These are phyloP conservation scores for Rhizopus arrhizus DNA, from an alignment of 371 early-diverging fungal species.

Conservation along the genomic window DNA sequence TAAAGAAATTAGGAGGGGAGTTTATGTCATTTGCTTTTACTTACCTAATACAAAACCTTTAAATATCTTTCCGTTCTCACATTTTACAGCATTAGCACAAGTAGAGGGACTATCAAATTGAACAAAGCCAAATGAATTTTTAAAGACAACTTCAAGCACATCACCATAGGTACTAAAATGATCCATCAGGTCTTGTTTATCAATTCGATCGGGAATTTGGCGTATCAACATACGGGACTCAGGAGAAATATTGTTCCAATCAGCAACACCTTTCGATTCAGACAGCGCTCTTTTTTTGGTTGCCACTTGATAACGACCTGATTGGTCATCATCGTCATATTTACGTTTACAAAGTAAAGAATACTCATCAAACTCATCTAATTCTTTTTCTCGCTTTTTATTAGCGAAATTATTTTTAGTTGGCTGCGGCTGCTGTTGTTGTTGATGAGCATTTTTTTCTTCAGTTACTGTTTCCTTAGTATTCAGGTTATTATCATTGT, in stretches of 20 bases:
- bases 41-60: slow-evolving; percentile 43
- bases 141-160: slow-evolving; percentile 42
- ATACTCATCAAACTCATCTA: slow-evolving; percentile 56
- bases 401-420: not conserved
- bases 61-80: slow-evolving; percentile 40
- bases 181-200: slow-evolving; percentile 37
- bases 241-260: slow-evolving; percentile 31
- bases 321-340: slow-evolving; percentile 1
- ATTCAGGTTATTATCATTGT: slow-evolving; percentile 4
- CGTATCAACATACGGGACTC: slow-evolving; percentile 48
- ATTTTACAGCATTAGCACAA: slow-evolving; percentile 42
- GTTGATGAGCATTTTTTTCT: slow-evolving; percentile 6
- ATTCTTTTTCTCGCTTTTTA: slow-evolving; percentile 19
- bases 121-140: slow-evolving; percentile 44
- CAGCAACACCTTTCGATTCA: slow-evolving; percentile 16
- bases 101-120: slow-evolving; percentile 43
- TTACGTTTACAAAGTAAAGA: slow-evolving; percentile 36
- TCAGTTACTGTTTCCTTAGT: slow-evolving; percentile 57
- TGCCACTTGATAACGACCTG: slow-evolving; percentile 11
- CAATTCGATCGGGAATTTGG: slow-evolving; percentile 33
- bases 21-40: not conserved
- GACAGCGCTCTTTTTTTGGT: slow-evolving; percentile 16
- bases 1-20: not conserved
- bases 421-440: not conserved
- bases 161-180: slow-evolving; percentile 52